Conservation (phyloP, 2,329 filamentous ascomycete genomes). For the Colletotrichum sidae region DNA sequence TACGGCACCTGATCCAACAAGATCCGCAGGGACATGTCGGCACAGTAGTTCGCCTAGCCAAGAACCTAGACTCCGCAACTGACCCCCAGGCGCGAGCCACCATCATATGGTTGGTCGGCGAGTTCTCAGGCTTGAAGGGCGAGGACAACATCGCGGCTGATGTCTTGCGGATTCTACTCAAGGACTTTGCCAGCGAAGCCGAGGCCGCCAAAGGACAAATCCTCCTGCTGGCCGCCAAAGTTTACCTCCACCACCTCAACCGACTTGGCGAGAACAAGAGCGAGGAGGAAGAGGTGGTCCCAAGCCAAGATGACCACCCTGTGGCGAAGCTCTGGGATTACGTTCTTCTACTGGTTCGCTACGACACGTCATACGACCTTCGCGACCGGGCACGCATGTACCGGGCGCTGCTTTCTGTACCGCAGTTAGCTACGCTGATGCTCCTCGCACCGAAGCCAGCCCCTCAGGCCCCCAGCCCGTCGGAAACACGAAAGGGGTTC, state of each 20-base stretch:
- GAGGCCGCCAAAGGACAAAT: conserved; percentile 93
- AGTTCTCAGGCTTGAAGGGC: conserved; percentile 84
- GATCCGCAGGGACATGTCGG: conserved; percentile 83
- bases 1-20: conserved; percentile 94
- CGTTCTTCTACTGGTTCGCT: conserved; percentile 84
- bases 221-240: conserved; percentile 92
- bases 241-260: conserved; percentile 91
- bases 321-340: conserved; percentile 87
- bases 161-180: conserved; percentile 87
- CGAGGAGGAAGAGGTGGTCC: conserved; percentile 45
- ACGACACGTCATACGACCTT: conserved; percentile 94
- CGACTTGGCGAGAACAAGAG: conserved; percentile 61
- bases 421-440: conserved; percentile 90
- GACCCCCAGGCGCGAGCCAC: conserved; percentile 91
- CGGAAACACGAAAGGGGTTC: conserved; percentile 82
- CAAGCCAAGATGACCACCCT: conserved; percentile 68
- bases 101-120: conserved; percentile 97
- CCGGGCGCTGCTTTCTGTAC: conserved; percentile 82
- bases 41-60: conserved; percentile 89
- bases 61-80: conserved; percentile 88
- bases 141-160: conserved; percentile 94
- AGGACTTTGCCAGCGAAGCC: conserved; percentile 85
- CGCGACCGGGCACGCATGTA: conserved; percentile 92
- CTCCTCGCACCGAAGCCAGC: conserved; percentile 95
- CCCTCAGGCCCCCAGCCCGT: conserved; percentile 89